Evolutionary conservation across 1,284 basidiomycete species (phyloP).

Genomic region (Ceratobasidium sp.): DNA sequence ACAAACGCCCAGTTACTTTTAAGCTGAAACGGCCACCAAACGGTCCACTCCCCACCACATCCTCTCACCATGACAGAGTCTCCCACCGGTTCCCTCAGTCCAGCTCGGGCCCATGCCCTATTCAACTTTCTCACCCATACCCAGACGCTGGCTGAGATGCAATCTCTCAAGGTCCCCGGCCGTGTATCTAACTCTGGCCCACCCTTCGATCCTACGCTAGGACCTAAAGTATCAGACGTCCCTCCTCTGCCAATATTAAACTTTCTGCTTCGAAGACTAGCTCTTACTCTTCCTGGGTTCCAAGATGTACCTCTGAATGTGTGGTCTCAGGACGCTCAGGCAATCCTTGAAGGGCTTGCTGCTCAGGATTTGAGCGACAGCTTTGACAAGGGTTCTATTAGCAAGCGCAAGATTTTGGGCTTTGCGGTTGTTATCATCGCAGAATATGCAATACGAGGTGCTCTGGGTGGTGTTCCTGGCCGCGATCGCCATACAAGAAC

Average conservation of each 20-base stretch:
- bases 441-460: conserved; percentile 32
- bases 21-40: not conserved
- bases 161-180: conserved; percentile 31
- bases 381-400: conserved; percentile 29
- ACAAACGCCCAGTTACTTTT: not conserved
- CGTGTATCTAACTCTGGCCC: conserved; percentile 35
- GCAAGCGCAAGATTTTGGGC: conserved; percentile 34
- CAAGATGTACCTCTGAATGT: conserved; percentile 20
- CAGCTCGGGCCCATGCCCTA: conserved; percentile 23
- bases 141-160: conserved; percentile 27
- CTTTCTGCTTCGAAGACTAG: conserved; percentile 20
- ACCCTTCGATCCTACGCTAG: conserved; percentile 21
- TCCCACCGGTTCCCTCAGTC: not conserved
- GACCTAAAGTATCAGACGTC: conserved; percentile 1
- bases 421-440: conserved; percentile 28
- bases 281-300: conserved; percentile 34
- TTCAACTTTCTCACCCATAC: conserved; percentile 36
- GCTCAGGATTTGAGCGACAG: conserved; percentile 37
- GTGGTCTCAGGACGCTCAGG: conserved; percentile 25
- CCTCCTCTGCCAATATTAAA: conserved; percentile 22
- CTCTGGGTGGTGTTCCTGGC: conserved; percentile 27
- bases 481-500: not conserved
- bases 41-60: not conserved
- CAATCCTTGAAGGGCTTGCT: conserved; percentile 27
- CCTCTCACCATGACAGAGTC: not conserved